These are phyloP conservation scores for Castanospermum australe DNA, from an alignment of 306 rosid species.

Conservation along the genomic window DNA sequence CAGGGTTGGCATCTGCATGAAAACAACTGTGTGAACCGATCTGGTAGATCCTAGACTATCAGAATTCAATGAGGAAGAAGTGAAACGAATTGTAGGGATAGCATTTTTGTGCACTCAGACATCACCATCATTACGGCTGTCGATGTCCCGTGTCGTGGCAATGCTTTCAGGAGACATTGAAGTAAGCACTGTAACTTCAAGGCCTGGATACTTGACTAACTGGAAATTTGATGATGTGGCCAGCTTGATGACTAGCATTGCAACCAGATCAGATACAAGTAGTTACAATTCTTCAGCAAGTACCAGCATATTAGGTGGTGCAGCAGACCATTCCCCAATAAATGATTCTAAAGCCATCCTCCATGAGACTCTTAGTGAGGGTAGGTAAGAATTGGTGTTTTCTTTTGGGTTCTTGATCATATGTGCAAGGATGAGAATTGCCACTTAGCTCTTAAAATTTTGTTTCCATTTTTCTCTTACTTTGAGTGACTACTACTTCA, in stretches of 20 bases:
- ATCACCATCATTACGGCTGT: constrained; percentile 54
- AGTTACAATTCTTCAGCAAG: constrained; percentile 27
- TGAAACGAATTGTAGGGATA: constrained; percentile 45
- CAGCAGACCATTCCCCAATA: constrained; percentile 20
- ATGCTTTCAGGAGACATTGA: constrained; percentile 72
- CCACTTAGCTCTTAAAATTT: neutral
- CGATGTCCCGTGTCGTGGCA: constrained; percentile 75
- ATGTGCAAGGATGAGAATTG: neutral
- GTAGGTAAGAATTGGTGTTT: constrained; percentile 32
- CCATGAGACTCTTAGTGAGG: constrained; percentile 14
- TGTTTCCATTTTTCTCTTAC: too few species aligned
- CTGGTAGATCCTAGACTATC: constrained; percentile 50
- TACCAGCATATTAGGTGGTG: constrained; percentile 35
- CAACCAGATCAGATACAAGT: constrained; percentile 29
- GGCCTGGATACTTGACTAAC: constrained; percentile 68
- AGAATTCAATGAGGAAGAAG: constrained; percentile 48
- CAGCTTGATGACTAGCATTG: constrained; percentile 19
- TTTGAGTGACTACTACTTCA: too few species aligned
- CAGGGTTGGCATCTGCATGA: constrained; percentile 78
- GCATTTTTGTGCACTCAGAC: constrained; percentile 68
- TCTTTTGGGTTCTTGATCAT: neutral
- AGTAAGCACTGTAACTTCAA: constrained; percentile 49
- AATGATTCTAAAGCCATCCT: constrained; percentile 32
- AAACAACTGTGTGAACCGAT: constrained; percentile 35
- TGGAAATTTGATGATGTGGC: constrained; percentile 59